phyloP scores from a whole-genome alignment of 2,329 filamentous ascomycete species.

The Aspergillus pseudonomiae region DNA sequence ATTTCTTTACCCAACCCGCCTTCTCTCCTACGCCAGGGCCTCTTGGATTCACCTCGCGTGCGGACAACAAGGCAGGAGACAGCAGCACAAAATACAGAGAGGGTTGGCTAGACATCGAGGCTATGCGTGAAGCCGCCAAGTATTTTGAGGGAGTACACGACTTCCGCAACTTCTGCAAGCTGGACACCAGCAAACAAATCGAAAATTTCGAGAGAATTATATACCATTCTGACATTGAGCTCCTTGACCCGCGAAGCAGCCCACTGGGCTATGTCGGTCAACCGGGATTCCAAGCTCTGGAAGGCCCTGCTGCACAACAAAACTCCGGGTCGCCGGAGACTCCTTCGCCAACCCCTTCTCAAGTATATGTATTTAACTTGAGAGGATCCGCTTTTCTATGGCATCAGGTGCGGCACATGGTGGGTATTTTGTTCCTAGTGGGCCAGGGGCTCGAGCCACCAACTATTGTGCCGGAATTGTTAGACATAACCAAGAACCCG shows the following conservation, averaged over 20 bases:
- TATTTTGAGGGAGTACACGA: slow-evolving; percentile 83
- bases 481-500: slow-evolving; percentile 73
- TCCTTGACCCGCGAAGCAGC: slow-evolving; percentile 59
- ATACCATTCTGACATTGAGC: slow-evolving; percentile 76
- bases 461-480: slow-evolving; percentile 69
- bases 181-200: slow-evolving; percentile 88
- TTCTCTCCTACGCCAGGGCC: slow-evolving; percentile 69
- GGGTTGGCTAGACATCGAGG: slow-evolving; percentile 84
- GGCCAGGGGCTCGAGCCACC: slow-evolving; percentile 84
- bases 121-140: slow-evolving; percentile 81
- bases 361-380: slow-evolving; percentile 85
- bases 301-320: slow-evolving; percentile 19
- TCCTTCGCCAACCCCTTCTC: slow-evolving; percentile 48
- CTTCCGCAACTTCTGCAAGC: slow-evolving; percentile 95
- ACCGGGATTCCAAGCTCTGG: slow-evolving; percentile 48
- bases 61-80: slow-evolving; percentile 23
- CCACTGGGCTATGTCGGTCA: slow-evolving; percentile 60
- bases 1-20: slow-evolving; percentile 96
- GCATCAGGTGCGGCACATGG: slow-evolving; percentile 97
- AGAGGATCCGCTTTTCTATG: slow-evolving; percentile 92
- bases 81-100: slow-evolving; percentile 49
- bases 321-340: slow-evolving; percentile 19
- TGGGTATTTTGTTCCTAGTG: slow-evolving; percentile 87
- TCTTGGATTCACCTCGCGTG: slow-evolving; percentile 50
- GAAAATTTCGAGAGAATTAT: slow-evolving; percentile 79